Conservation (phyloP, 495 filamentous ascomycete genomes). For the Xanthoparmelia taractica region DNA sequence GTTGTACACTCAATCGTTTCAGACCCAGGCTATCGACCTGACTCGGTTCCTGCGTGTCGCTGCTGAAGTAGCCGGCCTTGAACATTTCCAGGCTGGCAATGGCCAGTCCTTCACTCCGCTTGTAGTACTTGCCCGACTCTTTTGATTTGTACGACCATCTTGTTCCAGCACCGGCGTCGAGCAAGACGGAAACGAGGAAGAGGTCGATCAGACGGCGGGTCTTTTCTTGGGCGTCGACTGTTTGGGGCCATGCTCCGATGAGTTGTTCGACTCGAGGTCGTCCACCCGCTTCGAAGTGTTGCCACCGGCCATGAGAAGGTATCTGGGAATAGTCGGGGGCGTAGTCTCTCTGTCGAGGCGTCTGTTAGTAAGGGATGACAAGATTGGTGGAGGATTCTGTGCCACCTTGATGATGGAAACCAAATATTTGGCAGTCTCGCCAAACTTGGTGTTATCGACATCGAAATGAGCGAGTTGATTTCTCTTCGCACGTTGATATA, state of each 20-base stretch:
- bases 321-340: constrained; percentile 79
- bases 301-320: constrained; percentile 63
- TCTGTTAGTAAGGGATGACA: constrained; percentile 21
- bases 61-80: constrained; percentile 86
- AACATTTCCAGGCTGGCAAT: constrained; percentile 98
- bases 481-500: constrained; percentile 67
- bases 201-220: constrained; percentile 59
- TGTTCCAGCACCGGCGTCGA: constrained; percentile 60
- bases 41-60: constrained; percentile 67
- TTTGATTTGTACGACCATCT: constrained; percentile 79
- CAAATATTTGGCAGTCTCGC: constrained; percentile 83
- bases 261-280: constrained; percentile 58
- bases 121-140: constrained; percentile 77
- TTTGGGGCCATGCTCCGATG: constrained; percentile 55
- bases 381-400: background rate
- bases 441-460: constrained; percentile 82
- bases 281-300: constrained; percentile 65
- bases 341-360: constrained; percentile 63
- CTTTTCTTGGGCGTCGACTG: constrained; percentile 53
- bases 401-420: constrained; percentile 92
- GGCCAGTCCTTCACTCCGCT: constrained; percentile 84
- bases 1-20: constrained; percentile 63
- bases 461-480: constrained; percentile 84
- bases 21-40: constrained; percentile 84
- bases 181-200: constrained; percentile 59